Evolutionary conservation across 441 rosid genomes (phyloP).

Genomic region (Raphanus hybrid): DNA sequence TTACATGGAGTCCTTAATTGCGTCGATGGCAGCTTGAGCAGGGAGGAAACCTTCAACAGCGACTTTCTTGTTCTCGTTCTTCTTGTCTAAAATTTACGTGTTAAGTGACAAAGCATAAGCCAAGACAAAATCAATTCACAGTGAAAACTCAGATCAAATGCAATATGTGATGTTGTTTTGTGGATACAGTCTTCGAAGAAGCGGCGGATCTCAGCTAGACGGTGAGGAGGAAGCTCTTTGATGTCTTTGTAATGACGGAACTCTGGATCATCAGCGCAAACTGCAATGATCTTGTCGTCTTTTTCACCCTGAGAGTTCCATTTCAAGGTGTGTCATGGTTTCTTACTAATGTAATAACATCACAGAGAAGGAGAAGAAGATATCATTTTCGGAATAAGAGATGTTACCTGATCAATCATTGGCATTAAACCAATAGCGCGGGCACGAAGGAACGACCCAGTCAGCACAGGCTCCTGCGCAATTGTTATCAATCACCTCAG

Average conservation of each 20-base stretch:
- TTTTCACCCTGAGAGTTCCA: slow-evolving; percentile 74
- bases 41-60: slow-evolving; percentile 92
- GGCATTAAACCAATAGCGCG: slow-evolving; percentile 99
- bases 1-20: slow-evolving; percentile 92
- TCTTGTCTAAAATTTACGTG: slow-evolving; percentile 65
- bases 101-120: slow-evolving; percentile 44
- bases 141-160: slow-evolving; percentile 25
- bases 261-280: slow-evolving; percentile 99
- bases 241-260: slow-evolving; percentile 92
- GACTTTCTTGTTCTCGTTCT: slow-evolving; percentile 98
- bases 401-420: slow-evolving; percentile 84
- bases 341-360: slow-evolving; percentile 2
- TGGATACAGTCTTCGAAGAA: slow-evolving; percentile 99
- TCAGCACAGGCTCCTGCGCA: slow-evolving; percentile 83
- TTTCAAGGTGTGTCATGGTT: slow-evolving; percentile 23
- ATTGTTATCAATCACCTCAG: slow-evolving; percentile 5
- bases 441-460: slow-evolving; percentile 93
- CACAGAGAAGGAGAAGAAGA: background rate
- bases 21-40: slow-evolving; percentile 58
- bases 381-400: background rate
- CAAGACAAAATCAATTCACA: background rate
- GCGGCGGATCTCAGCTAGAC: slow-evolving; percentile 96
- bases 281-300: slow-evolving; percentile 98
- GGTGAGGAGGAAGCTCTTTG: slow-evolving; percentile 98
- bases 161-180: slow-evolving; percentile 15